These are phyloP conservation scores for Chalciporus sp. DNA, from an alignment of 1,284 basidiomycete genomes.

Conservation along the genomic window DNA sequence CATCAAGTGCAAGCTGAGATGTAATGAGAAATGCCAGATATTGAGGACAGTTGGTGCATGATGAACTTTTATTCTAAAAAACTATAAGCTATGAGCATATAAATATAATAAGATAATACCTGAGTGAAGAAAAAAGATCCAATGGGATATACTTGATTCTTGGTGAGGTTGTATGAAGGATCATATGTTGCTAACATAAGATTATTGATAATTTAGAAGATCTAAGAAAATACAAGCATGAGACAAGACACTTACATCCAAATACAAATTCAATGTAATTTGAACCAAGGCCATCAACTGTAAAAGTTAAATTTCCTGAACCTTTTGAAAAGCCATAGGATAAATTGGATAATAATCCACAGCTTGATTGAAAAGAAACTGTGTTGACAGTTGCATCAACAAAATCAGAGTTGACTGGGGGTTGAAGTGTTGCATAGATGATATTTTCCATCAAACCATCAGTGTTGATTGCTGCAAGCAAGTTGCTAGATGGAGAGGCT, in stretches of 20 bases:
- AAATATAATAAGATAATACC: too few species aligned
- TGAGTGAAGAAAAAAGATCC: too few species aligned
- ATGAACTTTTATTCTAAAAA: neutral
- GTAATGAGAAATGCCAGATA: conserved; percentile 5
- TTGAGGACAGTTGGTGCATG: neutral
- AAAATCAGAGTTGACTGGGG: neutral
- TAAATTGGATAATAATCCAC: neutral
- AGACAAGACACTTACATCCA: too few species aligned
- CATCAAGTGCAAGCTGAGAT: conserved; percentile 1
- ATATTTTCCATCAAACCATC: neutral
- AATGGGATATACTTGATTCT: too few species aligned
- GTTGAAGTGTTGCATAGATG: neutral
- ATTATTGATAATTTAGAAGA: neutral
- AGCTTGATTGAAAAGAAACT: neutral
- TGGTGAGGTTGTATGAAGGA: too few species aligned
- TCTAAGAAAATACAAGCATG: too few species aligned
- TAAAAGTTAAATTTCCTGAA: neutral
- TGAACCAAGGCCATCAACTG: neutral
- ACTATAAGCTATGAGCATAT: too few species aligned
- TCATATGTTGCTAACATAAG: too few species aligned
- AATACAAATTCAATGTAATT: too few species aligned
- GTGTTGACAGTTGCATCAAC: neutral
- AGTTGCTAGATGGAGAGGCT: neutral
- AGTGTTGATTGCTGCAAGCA: neutral
- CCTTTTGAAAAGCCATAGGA: neutral